Evolutionary conservation across 257 asterid species (phyloP), one percentile per base, ranked within the genome.

Genomic region (Asclepias syriaca): DNA sequence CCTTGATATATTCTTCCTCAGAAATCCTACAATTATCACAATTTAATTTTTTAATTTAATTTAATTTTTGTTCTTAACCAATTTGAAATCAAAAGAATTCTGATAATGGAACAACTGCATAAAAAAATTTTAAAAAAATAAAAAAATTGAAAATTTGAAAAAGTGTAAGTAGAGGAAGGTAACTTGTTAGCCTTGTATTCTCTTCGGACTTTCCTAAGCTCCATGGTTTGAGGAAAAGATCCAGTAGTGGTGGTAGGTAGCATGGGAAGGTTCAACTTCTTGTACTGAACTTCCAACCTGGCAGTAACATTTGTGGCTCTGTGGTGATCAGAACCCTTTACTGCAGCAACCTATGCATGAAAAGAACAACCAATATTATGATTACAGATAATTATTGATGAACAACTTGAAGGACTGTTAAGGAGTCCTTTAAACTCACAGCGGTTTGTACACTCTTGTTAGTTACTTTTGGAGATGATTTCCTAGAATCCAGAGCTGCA

Each of bases 171-270:
- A 6, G 46, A 40, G 13, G 15, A 27, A 54, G 16, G 92, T 74
- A 72, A 93, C 97, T 93, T 90, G 70, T 91, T 93, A 77, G 98
- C 97, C 86, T 90, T 90, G n/a, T n/a, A n/a, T n/a, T 93, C 98
- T 73, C 98, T 96, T 22, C 98, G 98, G 66, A 93, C 96, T 85
- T 95, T 87, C 68, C 98, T 89, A 68, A 93, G 93, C 70, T 90
- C 98, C 9, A 83, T 81, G 54, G 98, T 93, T 84, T 93, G 98
- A n/a, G n/a, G 97, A 88, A 93, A 93, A 68, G 97, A 91, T 51
- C 99, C 99, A 84, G 90, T 91, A 64, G 99, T 94, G 74, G 99
- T 94, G 78, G 97, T 91, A 5, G 97, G 99, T 68, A 94, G 97
- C 78, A 91, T 70, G 32, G 99, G 99, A 79, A 94, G 97, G 87